Base-by-base conservation (phyloP, 129 eudicot species). In the Flaveria robusta region DNA sequence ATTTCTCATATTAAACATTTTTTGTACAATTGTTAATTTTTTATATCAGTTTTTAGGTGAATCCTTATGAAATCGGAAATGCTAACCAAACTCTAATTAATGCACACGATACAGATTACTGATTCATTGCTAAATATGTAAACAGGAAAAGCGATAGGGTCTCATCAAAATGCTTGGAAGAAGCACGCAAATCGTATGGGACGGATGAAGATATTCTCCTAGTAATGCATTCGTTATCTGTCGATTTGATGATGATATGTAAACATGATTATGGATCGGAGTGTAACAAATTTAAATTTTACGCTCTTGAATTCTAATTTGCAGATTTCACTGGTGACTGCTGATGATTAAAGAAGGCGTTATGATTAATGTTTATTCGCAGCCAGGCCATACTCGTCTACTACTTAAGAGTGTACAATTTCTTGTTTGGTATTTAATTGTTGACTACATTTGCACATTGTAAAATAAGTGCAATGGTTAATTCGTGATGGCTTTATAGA, bases 121-220 rank as follows among this genome's bases (percentile, higher is more conserved):
- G 22, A 22, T 60, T 29, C 18, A 15, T 71, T 56, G 58, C 66
- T 52, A 58, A 74, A 18, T 39, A 24, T 83, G 63, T 77, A 58
- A 71, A 82, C 87, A 94, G 98, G 87, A 85, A 87, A 81, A 82
- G 80, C 23, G 89, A 79, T 70, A 82, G 87, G 85, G 69, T 95
- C 71, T 79, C 97, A 20, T 86, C 92, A 45, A 86, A 72, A 78
- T 86, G 91, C 54, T 74, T 95, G 76, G 95, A 92, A 64, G 89
- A 91, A 76, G 97, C 99, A 39, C 97, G 93, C 70, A 95, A 95
- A 82, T 92, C 99, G 24, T 95, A 91, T 68, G 99, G 99, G 49
- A 95, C 97, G 12, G 99, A 95, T 79, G 99, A 95, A 77, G 99
- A 95, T 83, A 88, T 95, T 83, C 95, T 95, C 39, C 49, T 95